phyloP scores from a whole-genome alignment of 2,329 filamentous ascomycete genomes.

The Colletotrichum aenigma region DNA sequence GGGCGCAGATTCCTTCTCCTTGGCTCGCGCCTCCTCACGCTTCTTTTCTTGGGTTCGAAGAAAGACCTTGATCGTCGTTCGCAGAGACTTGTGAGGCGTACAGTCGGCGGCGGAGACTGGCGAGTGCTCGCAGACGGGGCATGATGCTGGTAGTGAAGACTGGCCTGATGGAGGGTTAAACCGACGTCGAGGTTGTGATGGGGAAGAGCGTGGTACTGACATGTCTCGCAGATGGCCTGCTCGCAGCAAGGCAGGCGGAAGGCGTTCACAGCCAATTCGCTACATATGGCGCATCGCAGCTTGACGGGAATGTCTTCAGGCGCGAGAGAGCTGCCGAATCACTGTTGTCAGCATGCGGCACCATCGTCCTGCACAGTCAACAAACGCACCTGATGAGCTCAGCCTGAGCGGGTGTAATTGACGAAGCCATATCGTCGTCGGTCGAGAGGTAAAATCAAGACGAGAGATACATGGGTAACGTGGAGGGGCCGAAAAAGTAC shows the following conservation, averaged over 20 bases:
- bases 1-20: constrained; percentile 48
- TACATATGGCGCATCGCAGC: constrained; percentile 92
- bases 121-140: constrained; percentile 91
- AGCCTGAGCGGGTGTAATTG: constrained; percentile 55
- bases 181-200: not conserved
- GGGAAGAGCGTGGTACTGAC: constrained; percentile 55
- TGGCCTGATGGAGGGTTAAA: constrained; percentile 64
- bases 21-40: constrained; percentile 67
- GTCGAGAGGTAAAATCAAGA: constrained; percentile 12
- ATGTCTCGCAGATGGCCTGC: constrained; percentile 89
- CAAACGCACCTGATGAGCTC: constrained; percentile 60
- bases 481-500: constrained; percentile 12
- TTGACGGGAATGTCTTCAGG: constrained; percentile 94
- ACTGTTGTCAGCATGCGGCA: constrained; percentile 1
- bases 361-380: not conserved
- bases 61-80: constrained; percentile 91
- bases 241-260: constrained; percentile 95
- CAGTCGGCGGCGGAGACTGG: constrained; percentile 87
- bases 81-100: constrained; percentile 86
- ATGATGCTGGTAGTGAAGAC: constrained; percentile 75
- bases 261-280: constrained; percentile 86
- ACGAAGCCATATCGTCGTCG: constrained; percentile 25
- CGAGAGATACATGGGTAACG: constrained; percentile 16
- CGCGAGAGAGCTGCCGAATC: constrained; percentile 66
- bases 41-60: constrained; percentile 92